Evolutionary conservation across 2,329 filamentous ascomycete genomes (phyloP), one percentile per base, ranked within the genome.

Genomic region (Hypomyces rosellus): DNA sequence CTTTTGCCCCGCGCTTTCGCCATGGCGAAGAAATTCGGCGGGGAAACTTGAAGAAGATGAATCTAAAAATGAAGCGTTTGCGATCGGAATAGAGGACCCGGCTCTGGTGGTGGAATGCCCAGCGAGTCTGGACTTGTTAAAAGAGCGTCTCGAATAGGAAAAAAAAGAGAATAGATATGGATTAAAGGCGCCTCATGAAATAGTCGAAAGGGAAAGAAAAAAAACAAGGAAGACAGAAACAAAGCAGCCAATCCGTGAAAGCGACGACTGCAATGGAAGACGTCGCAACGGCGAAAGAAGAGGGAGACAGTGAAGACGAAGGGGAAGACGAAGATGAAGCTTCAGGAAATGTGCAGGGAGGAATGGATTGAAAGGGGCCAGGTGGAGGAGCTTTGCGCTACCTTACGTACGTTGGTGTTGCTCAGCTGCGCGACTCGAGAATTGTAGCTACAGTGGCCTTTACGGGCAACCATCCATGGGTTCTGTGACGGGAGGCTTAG

Each of bases 361-460:
- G 44, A 55, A 33, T 33, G 51, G 38, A 52, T 51, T 40, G 50
- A 50, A 51, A 54, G 53, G 53, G 49, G 55, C 51, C 50, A 47
- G 41, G 46, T 45, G 50, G 38, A 48, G 46, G 40, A 44, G 49
- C 33, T 42, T 33, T 47, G 45, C 49, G 36, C 36, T 38, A 38
- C 14, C 14, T 38, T 38, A 38, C 36, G 7, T 37, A 46, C 6
- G 25, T 44, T 52, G 48, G 48, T 53, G 53, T 52, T 55, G 55
- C 43, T 48, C 41, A 45, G 50, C 50, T 52, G 42, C 46, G 42
- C 50, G 45, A 44, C 34, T 20, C 44, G 58, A 58, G 61, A 66
- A 60, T 63, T 67, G 65, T 67, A 67, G 65, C 65, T 68, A 66
- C 65, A 67, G 64, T 68, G 65, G 65, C 65, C 65, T 68, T 54